phyloP scores from a whole-genome alignment of 225 moss, liverwort and hornwort species.

The Antitrichia curtipendula region DNA sequence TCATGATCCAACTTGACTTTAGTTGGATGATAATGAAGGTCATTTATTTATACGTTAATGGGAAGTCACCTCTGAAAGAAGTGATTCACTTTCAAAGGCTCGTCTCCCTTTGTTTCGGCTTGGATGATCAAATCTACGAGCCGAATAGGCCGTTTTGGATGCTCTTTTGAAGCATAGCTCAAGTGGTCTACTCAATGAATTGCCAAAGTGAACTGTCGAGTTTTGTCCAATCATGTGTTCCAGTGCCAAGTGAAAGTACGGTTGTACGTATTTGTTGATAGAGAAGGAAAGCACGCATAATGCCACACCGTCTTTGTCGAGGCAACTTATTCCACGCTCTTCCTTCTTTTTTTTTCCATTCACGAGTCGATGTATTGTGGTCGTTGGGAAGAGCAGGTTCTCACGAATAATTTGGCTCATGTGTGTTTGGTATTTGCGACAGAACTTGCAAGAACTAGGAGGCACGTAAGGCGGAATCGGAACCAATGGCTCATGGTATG shows the following conservation, averaged over 20 bases:
- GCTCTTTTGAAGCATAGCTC: not conserved
- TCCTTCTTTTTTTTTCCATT: not conserved
- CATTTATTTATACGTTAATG: not conserved
- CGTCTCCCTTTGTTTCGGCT: not conserved
- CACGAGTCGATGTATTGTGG: not conserved
- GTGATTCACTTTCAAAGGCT: not conserved
- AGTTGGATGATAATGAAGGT: not conserved
- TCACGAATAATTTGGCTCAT: not conserved
- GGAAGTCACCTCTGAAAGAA: not conserved
- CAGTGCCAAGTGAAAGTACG: not conserved
- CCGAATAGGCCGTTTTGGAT: not conserved
- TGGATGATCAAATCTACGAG: not conserved
- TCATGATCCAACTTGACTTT: not conserved
- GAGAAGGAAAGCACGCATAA: not conserved
- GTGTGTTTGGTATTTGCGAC: not conserved
- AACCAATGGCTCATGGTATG: constrained; percentile 59
- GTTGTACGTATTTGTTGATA: not conserved
- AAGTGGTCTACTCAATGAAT: not conserved
- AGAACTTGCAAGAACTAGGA: constrained; percentile 73
- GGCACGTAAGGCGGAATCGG: constrained; percentile 44
- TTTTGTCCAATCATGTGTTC: not conserved
- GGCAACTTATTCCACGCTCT: not conserved
- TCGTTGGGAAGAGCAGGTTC: not conserved
- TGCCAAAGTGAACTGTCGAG: not conserved
- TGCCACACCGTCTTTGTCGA: not conserved